Base-by-base conservation (phyloP, 768 basidiomycete species). In the Postia placenta region DNA sequence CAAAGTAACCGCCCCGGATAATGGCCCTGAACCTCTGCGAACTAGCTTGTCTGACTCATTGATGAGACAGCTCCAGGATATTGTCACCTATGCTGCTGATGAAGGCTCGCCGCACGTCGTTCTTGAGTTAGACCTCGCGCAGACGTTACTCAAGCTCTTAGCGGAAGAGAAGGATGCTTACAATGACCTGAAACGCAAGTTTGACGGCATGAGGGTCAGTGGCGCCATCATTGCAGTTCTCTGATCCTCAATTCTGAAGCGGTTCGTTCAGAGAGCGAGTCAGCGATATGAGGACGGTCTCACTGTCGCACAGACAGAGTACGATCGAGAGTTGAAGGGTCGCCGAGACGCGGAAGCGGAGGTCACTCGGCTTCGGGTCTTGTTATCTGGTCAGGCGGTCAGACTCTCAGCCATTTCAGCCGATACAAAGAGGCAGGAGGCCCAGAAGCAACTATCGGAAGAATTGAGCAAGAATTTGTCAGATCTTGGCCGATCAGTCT, bases 301-400 rank as follows among this genome's bases (percentile, higher is more conserved):
- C 36, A 85, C 84, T 0, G 92, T 94, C 22, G 93, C 95, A 2
- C 89, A 93, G 57, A 85, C 86, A 37, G 96, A 98, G 62, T 97
- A 95, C 62, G 94, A 97, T 61, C 81, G 81, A 45, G 96, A 98
- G 66, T 74, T 93, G 28, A 83, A 87, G 49, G 81, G 85, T 19
- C 80, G 95, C 17, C 81, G 90, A 15, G 93, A 97, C 54, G 87
- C 90, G 1, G 93, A 98, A 67, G 85, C 89, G 0, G 93, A 97
- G 68, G 88, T 97, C 50, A 85, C 86, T 20, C 79, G 88, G 36
- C 71, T 99, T 22, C 73, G 90, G 37, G 82, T 92, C 25, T 74
- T 94, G 44, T 73, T 98, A 19, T 88, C 92, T 49, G 91, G 92
- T 4, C 95, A 98, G 65, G 91, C 84, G 2, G 91, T 85, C 11